Percentiles rank a stretch among this genome's conserved stretches.
phyloP scores from a whole-genome alignment of 2,329 filamentous ascomycete genomes.

The Neoarthrinium moseri region DNA sequence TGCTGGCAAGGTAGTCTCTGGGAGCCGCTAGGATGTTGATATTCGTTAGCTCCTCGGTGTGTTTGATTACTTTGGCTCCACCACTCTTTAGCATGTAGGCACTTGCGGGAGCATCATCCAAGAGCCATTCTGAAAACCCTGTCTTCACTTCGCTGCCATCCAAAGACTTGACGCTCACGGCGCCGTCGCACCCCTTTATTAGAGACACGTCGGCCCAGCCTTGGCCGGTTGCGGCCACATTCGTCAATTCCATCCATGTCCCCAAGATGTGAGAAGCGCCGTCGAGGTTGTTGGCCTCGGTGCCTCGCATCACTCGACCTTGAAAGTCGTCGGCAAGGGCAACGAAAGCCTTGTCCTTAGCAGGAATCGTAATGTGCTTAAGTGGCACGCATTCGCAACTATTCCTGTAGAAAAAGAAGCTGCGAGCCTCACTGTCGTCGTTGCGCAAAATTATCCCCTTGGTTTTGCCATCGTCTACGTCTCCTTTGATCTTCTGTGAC shows the following conservation, averaged over 20 bases:
- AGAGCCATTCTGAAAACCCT: conserved; percentile 20
- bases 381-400: conserved; percentile 22
- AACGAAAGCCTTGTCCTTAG: conserved; percentile 20
- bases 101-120: conserved; percentile 19
- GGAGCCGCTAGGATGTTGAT: conserved; percentile 16
- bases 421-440: conserved; percentile 13
- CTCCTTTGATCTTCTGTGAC: no score
- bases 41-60: conserved; percentile 18
- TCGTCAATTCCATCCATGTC: conserved; percentile 25
- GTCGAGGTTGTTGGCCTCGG: conserved; percentile 20
- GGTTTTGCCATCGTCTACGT: conserved; percentile 13
- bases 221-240: conserved; percentile 19
- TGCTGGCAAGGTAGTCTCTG: conserved; percentile 19
- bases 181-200: conserved; percentile 27
- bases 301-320: conserved; percentile 24
- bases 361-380: conserved; percentile 25
- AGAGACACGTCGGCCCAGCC: conserved; percentile 25
- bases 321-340: conserved; percentile 22
- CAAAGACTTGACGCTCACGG: conserved; percentile 17
- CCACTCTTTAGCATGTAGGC: conserved; percentile 16
- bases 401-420: conserved; percentile 25
- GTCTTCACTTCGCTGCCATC: conserved; percentile 21
- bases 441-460: conserved; percentile 18
- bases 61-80: conserved; percentile 21
- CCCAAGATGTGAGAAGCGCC: conserved; percentile 21